Percentiles rank a stretch among this genome's conserved stretches.
Evolutionary conservation across 139 green algal genomes (phyloP).

Genomic region (Spirogloea muscicola): DNA sequence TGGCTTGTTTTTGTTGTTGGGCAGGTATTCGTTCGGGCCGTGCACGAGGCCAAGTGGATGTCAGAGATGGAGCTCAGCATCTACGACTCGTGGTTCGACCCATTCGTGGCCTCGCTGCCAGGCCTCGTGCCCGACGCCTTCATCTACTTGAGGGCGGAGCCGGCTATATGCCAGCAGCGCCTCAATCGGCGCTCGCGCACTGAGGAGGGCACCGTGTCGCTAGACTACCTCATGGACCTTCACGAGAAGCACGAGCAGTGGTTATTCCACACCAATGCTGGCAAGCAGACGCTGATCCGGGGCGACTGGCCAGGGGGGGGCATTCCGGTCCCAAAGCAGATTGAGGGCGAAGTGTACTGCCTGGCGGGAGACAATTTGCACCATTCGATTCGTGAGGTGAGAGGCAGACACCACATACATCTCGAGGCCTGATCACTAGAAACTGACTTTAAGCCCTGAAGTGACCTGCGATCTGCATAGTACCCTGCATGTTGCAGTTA

Average conservation of each 20-base stretch:
- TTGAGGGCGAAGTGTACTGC: too few relatives aligned
- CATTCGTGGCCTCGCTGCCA: constrained; percentile 49
- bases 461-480: background rate
- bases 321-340: too few relatives aligned
- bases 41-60: constrained; percentile 75
- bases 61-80: constrained; percentile 81
- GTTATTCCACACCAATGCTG: constrained; percentile 61
- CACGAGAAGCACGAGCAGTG: constrained; percentile 92
- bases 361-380: too few relatives aligned
- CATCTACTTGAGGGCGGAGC: constrained; percentile 81
- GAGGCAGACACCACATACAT: too few relatives aligned
- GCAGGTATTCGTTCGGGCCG: constrained; percentile 85
- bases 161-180: constrained; percentile 71
- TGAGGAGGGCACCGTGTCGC: constrained; percentile 50
- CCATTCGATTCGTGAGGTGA: too few relatives aligned
- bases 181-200: constrained; percentile 49
- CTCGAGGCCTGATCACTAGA: background rate
- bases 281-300: too few relatives aligned
- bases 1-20: too few relatives aligned
- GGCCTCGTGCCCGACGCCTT: constrained; percentile 86
- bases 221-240: constrained; percentile 77
- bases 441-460: background rate
- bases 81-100: constrained; percentile 76
- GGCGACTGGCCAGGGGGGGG: too few relatives aligned
- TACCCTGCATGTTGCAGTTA: background rate